These are phyloP conservation scores for Euphorbia tirucalli DNA, from an alignment of 345 rosid species.

Conservation along the genomic window DNA sequence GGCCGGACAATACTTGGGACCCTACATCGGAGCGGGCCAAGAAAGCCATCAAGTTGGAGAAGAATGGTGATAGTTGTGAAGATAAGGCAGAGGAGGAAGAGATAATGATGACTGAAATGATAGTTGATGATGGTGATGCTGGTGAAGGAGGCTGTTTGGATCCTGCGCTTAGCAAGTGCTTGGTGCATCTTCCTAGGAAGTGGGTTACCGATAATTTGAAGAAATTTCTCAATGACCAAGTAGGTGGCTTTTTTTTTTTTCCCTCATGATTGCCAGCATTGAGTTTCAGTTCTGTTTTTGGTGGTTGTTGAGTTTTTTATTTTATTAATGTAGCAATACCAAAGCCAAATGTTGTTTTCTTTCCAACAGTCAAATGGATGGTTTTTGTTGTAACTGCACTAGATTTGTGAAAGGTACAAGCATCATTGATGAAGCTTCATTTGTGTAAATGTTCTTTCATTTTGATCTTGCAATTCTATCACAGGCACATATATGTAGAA, in stretches of 20 bases:
- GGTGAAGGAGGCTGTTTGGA: slow-evolving; percentile 41
- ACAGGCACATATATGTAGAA: background rate
- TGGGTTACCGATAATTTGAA: slow-evolving; percentile 62
- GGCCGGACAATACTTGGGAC: slow-evolving; percentile 90
- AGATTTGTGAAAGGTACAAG: background rate
- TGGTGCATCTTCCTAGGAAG: slow-evolving; percentile 68
- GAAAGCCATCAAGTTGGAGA: slow-evolving; percentile 44
- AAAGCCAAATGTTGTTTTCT: background rate
- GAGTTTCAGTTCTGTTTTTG: background rate
- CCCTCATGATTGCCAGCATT: background rate
- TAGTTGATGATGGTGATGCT: slow-evolving; percentile 35
- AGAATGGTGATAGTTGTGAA: slow-evolving; percentile 23
- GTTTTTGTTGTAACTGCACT: background rate
- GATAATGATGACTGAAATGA: slow-evolving; percentile 59
- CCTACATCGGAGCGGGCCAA: slow-evolving; percentile 86
- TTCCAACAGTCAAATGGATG: background rate
- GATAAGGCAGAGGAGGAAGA: slow-evolving; percentile 31
- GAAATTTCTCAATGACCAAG: slow-evolving; percentile 64
- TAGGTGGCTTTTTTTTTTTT: slow-evolving; percentile 20
- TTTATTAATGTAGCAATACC: background rate
- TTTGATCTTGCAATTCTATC: background rate
- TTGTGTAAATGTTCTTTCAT: background rate
- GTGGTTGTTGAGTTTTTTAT: background rate
- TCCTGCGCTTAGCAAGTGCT: slow-evolving; percentile 60
- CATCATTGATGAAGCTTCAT: background rate